Base-by-base conservation (phyloP, 441 rosid species). In the Aquilaria agallochum region DNA sequence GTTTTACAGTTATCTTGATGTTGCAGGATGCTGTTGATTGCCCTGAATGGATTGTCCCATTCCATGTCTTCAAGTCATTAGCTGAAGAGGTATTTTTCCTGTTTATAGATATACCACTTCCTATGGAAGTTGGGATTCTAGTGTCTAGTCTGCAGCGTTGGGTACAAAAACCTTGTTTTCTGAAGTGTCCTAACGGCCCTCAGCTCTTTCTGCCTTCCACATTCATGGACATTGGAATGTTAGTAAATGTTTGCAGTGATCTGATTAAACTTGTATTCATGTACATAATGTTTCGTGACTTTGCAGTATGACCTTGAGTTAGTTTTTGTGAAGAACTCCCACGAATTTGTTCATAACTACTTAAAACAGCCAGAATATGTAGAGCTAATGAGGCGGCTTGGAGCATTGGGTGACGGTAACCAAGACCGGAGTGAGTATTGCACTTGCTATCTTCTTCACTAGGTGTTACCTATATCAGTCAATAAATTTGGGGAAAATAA, bases 41-140 rank as follows among this genome's bases (percentile, higher is more conserved):
- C 66, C 98, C 98, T 59, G 99, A 95, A 75, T 91, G 95, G 99
- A 83, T 95, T 68, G 97, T 95, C 54, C 97, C 96, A 60, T 89
- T 95, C 71, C 80, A 91, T 53, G 58, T 95, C 70, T 95, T 95
- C 83, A 95, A 91, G 72, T 68, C 86, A 14, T 75, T 95, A 81
- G 96, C 99, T 45, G 97, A 87, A 82, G 94, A 94, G 96, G 99
- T 86, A 79, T 20, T 45, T 44, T 20, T 66, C 61, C 55, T 64
- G 30, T 55, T 63, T 48, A 34, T 55, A 53, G 11, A 12, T 36
- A 13, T n/a, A 30, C 59, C 36, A 57, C 13, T 49, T 57, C 54
- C 13, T 5, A 2, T 20, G 51, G 46, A 53, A 7, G 31, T 27
- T 36, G 66, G 53, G 56, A 48, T 31, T n/a, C 42, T 36, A 4